Evolutionary conservation across 305 asterid genomes (phyloP), one percentile per base, ranked within the genome.

Genomic region (Solanum hybrid): DNA sequence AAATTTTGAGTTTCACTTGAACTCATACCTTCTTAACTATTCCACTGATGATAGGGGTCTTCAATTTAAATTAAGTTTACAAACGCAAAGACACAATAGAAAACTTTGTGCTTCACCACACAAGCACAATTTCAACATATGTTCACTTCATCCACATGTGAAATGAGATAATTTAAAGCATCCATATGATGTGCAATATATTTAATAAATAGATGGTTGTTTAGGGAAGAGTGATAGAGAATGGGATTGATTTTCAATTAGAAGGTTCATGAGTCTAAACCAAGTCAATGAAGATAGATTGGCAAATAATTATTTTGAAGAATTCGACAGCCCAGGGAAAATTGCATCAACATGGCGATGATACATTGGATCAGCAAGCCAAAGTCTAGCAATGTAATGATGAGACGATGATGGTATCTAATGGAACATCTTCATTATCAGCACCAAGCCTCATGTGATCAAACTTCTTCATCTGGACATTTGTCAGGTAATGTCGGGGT

Each of bases 401-500:
- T 92, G 94, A 86, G 64, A 98, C 94, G 78, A 95, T 92, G 87
- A 94, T 78, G 79, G 60, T 34, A 88, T 96, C 95, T 89, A 96
- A 80, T 0, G 94, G 92, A 56, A 89, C 89, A 11, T 91, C 81
- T 89, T 94, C 96, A 32, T 94, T 93, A 26, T 92, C 90, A 6
- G 91, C 89, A 13, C 94, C 97, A 5, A 87, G 40, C 90, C 98
- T 93, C 90, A 88, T 89, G 31, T 60, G 88, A 89, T 97, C 98
- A 92, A 93, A 82, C 71, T 90, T 91, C 86, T 89, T 93, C 90
- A 96, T 87, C 85, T 92, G 93, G 79, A 93, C 75, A 85, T 97
- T 95, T 31, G 99, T 97, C 86, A 95, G 95, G 93, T 96, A 96
- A 90, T 97, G 98, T 40, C 95, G 90, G 10, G 99, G 99, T 91